A percentile compares a stretch with the other conserved stretches of the same genome.
Evolutionary conservation across 768 basidiomycete species (phyloP).

Genomic region (Mrakia blollopis): DNA sequence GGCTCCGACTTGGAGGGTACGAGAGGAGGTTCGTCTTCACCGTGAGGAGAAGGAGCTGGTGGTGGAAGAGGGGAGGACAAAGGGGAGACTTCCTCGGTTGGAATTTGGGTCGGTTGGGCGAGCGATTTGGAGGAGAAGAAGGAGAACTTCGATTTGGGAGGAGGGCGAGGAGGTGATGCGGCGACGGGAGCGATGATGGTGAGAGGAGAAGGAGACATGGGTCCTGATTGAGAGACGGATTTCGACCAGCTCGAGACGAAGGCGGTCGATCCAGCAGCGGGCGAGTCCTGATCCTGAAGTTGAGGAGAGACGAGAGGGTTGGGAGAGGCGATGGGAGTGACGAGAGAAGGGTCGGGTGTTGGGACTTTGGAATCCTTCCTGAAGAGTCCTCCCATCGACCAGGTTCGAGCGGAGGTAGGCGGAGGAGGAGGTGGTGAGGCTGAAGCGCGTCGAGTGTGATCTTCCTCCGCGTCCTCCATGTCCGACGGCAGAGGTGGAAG

Average conservation of each 20-base stretch:
- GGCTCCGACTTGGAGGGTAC: too few relatives aligned
- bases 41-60: too few relatives aligned
- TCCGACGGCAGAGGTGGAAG: conserved; percentile 21
- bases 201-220: neutral
- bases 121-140: conserved; percentile 8
- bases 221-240: neutral
- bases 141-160: conserved; percentile 16
- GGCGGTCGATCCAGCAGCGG: neutral
- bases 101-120: neutral
- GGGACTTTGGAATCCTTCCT: conserved; percentile 12
- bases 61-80: neutral
- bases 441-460: neutral
- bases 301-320: neutral
- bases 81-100: neutral
- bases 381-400: conserved; percentile 6
- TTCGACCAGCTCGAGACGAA: conserved; percentile 24
- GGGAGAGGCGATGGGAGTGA: neutral
- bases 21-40: too few relatives aligned
- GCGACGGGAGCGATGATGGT: neutral
- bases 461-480: conserved; percentile 8
- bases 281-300: neutral
- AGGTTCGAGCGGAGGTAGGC: neutral
- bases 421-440: neutral
- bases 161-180: neutral
- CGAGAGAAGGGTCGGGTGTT: neutral